phyloP scores from a whole-genome alignment of 306 rosid genomes.

The Vigna mungo region DNA sequence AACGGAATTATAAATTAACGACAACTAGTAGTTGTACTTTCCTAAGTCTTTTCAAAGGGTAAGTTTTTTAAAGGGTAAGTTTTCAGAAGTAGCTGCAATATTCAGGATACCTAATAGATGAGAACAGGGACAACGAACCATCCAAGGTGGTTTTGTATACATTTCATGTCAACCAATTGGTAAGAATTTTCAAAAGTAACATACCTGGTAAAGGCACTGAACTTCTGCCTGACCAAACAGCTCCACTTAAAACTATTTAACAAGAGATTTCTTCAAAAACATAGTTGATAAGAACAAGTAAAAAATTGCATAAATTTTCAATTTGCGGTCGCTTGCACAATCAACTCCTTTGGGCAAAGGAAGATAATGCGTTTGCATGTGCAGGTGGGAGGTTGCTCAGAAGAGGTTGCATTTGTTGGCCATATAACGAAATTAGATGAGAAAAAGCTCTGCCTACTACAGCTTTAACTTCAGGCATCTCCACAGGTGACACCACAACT shows the following conservation, averaged over 20 bases:
- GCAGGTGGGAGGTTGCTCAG: slow-evolving; percentile 82
- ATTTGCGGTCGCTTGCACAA: slow-evolving; percentile 33
- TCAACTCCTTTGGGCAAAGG: slow-evolving; percentile 79
- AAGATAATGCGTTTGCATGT: slow-evolving; percentile 88
- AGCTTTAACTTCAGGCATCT: slow-evolving; percentile 85
- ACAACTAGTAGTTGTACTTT: neutral
- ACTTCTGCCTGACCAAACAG: slow-evolving; percentile 28
- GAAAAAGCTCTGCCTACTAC: slow-evolving; percentile 84
- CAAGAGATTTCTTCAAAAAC: slow-evolving; percentile 37
- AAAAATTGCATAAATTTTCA: slow-evolving; percentile 24
- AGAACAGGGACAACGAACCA: neutral
- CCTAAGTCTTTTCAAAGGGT: neutral
- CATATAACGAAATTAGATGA: slow-evolving; percentile 87
- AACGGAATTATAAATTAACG: neutral
- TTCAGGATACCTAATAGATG: slow-evolving; percentile 21
- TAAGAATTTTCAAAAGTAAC: slow-evolving; percentile 34
- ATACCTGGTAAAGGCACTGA: slow-evolving; percentile 51
- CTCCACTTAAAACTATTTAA: neutral
- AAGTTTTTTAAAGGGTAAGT: neutral
- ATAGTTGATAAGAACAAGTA: slow-evolving; percentile 23
- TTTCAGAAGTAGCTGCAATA: slow-evolving; percentile 9
- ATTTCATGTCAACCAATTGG: slow-evolving; percentile 18
- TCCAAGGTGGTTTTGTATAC: slow-evolving; percentile 22
- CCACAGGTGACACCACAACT: slow-evolving; percentile 88
- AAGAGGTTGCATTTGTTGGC: slow-evolving; percentile 94